A percentile compares a stretch with the other conserved stretches of the same genome.
Conservation (phyloP, 164 flowering plant species). For the Berberis thunbergii region DNA sequence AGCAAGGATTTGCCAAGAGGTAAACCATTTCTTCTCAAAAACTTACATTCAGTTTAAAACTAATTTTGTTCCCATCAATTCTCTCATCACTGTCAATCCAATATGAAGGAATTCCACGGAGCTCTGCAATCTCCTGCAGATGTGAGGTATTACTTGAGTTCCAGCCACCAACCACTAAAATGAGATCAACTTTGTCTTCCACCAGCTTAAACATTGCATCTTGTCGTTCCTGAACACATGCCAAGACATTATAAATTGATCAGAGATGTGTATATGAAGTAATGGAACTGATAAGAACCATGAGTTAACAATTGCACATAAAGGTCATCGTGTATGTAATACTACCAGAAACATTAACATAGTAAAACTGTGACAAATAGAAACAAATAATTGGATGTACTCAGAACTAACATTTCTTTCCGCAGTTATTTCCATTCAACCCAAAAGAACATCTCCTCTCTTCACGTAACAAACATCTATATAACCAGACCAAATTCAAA, state of each 20-base stretch:
- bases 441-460: no score
- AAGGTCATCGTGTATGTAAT: no score
- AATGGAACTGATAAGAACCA: no score
- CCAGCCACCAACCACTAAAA: conserved; percentile 94
- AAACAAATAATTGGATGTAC: no score
- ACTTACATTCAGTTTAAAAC: conserved; percentile 67
- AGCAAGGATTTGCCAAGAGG: not conserved
- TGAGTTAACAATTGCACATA: no score
- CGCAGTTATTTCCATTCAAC: no score
- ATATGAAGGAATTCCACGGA: conserved; percentile 84
- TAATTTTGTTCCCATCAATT: conserved; percentile 87
- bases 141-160: conserved; percentile 97
- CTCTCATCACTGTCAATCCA: conserved; percentile 89
- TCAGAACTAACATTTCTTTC: no score
- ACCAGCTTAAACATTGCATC: conserved; percentile 93
- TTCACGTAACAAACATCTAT: no score
- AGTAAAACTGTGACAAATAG: no score
- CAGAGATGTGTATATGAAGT: not conserved
- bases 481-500: no score
- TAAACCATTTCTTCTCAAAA: not conserved
- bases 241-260: not conserved
- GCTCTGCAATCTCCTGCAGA: conserved; percentile 93
- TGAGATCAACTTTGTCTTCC: conserved; percentile 70
- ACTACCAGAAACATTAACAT: no score
- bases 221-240: conserved; percentile 66